Conservation (phyloP, 2,329 filamentous ascomycete species). For the Penicillium sp. region DNA sequence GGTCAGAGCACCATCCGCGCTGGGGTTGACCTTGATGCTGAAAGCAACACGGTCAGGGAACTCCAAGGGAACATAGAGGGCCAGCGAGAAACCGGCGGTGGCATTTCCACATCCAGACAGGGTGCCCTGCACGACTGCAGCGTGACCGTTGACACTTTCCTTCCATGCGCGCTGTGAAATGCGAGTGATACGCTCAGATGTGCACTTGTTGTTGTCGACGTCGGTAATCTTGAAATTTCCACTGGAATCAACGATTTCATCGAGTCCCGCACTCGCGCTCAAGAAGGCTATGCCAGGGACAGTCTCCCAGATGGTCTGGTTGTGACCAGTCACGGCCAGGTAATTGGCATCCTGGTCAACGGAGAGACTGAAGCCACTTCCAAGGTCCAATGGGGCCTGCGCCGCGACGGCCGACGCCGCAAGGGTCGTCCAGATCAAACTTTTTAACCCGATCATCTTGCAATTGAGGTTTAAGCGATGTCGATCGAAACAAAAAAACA, state of each 20-base stretch:
- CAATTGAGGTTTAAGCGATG: not conserved
- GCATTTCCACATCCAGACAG: conserved; percentile 19
- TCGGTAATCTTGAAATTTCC: conserved; percentile 28
- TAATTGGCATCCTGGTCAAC: conserved; percentile 10
- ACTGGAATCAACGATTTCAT: conserved; percentile 18
- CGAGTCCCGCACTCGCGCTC: conserved; percentile 21
- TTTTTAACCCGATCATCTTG: conserved; percentile 12
- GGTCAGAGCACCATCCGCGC: not conserved
- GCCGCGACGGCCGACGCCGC: conserved; percentile 10
- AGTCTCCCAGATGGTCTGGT: conserved; percentile 17
- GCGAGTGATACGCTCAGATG: conserved; percentile 13
- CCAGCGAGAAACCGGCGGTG: conserved; percentile 4
- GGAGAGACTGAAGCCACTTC: conserved; percentile 15
- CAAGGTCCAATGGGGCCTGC: conserved; percentile 12
- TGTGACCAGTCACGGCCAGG: conserved; percentile 8
- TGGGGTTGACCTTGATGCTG: conserved; percentile 12
- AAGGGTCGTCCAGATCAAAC: conserved; percentile 15
- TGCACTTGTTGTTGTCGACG: conserved; percentile 21
- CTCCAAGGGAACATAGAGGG: conserved; percentile 17
- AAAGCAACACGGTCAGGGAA: conserved; percentile 23
- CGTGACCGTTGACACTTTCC: conserved; percentile 13
- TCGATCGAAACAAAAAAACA: not conserved
- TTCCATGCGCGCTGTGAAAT: conserved; percentile 5
- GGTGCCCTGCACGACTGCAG: conserved; percentile 14
- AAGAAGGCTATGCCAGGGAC: conserved; percentile 16